These are phyloP conservation scores for Rhazya stricta DNA, from an alignment of 257 asterid genomes.

Conservation along the genomic window DNA sequence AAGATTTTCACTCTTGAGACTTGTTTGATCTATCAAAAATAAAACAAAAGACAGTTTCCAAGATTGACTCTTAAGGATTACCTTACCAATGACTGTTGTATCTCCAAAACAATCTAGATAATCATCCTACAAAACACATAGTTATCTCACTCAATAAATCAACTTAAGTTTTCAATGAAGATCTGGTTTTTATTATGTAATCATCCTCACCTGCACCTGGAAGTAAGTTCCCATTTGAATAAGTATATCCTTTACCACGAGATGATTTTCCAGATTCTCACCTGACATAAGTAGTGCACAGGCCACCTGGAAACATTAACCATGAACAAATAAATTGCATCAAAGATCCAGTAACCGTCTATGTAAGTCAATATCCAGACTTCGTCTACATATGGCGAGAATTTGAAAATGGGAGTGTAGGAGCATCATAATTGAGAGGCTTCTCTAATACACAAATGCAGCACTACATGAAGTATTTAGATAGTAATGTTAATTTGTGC, in stretches of 20 bases:
- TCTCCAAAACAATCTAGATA: conserved; percentile 45
- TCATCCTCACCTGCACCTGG: conserved; percentile 77
- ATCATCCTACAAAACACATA: conserved; percentile 31
- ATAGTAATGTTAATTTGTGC: background rate
- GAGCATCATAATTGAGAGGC: background rate
- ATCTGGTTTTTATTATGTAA: conserved; percentile 7
- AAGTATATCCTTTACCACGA: conserved; percentile 62
- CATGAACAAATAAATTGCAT: conserved; percentile 12
- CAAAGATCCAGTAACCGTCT: background rate
- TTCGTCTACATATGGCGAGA: background rate
- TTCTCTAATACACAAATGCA: background rate
- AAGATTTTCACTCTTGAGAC: background rate
- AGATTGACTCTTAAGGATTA: conserved; percentile 4
- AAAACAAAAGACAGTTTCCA: background rate
- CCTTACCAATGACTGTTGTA: conserved; percentile 41
- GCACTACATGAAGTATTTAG: background rate
- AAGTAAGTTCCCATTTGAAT: conserved; percentile 90
- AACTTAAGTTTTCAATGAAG: background rate
- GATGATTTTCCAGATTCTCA: conserved; percentile 72
- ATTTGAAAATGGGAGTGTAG: background rate
- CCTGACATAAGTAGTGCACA: conserved; percentile 96
- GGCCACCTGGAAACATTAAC: conserved; percentile 54
- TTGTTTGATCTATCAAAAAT: background rate
- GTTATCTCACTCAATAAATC: background rate
- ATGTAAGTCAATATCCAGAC: background rate